Percentiles rank a stretch among this genome's conserved stretches.
Conservation (phyloP, 2,329 filamentous ascomycete genomes). For the Colletotrichum sp. region DNA sequence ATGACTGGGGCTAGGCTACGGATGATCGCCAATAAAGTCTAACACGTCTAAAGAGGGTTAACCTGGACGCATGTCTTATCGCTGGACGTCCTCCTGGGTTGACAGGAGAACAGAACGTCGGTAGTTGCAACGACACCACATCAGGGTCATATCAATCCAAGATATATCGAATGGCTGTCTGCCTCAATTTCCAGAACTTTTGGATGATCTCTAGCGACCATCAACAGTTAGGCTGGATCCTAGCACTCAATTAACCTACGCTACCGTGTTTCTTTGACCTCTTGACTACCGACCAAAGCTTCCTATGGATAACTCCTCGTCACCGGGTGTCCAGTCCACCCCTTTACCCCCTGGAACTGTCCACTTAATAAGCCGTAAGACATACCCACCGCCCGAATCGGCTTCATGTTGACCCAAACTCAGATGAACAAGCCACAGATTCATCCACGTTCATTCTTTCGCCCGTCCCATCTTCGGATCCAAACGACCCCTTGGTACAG, state of each 20-base stretch:
- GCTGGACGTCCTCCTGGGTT: not conserved
- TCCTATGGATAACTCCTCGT: not conserved
- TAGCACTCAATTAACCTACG: not conserved
- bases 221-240: not conserved
- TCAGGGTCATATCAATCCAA: not conserved
- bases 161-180: not conserved
- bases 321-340: not conserved
- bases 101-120: not conserved
- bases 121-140: not conserved
- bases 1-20: not conserved
- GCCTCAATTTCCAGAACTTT: not conserved
- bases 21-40: not conserved
- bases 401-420: not conserved
- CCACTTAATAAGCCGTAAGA: not conserved
- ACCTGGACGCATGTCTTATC: not conserved
- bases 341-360: conserved; percentile 13
- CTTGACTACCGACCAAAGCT: not conserved
- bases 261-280: not conserved
- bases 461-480: conserved; percentile 24
- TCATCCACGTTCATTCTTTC: conserved; percentile 5
- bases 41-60: not conserved
- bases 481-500: conserved; percentile 36
- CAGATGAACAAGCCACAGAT: not conserved
- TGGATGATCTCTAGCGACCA: not conserved
- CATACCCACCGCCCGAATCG: not conserved